These are phyloP conservation scores for Saturnispora ahearnii DNA, from an alignment of 805 yeast genomes.

Conservation along the genomic window DNA sequence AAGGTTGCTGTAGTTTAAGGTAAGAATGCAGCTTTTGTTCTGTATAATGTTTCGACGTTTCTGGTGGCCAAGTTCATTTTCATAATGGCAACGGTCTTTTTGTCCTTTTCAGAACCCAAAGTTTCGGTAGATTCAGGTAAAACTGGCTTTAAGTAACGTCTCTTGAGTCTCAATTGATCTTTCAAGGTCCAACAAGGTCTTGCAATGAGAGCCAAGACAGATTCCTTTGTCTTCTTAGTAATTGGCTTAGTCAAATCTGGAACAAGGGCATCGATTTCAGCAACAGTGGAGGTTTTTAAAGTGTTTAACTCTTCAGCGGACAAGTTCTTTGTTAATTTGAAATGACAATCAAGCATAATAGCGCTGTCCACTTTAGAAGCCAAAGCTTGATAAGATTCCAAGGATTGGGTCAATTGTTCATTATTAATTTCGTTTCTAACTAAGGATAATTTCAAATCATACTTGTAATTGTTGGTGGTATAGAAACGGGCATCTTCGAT, in stretches of 20 bases:
- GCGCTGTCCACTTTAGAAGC: constrained; percentile 34
- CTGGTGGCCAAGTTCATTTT: constrained; percentile 54
- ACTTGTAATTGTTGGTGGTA: constrained; percentile 43
- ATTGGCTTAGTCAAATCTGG: constrained; percentile 21
- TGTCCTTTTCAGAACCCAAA: constrained; percentile 29
- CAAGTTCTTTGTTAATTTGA: constrained; percentile 32
- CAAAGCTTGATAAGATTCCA: constrained; percentile 29
- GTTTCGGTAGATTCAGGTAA: constrained; percentile 40
- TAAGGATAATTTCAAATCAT: constrained; percentile 34
- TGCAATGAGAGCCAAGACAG: constrained; percentile 37
- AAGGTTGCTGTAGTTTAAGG: not conserved
- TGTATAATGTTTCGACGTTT: constrained; percentile 43
- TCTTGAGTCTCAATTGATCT: constrained; percentile 33
- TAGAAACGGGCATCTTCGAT: constrained; percentile 49
- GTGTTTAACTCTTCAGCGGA: constrained; percentile 27
- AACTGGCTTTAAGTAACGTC: constrained; percentile 46
- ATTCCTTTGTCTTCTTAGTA: constrained; percentile 31
- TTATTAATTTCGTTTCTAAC: constrained; percentile 30
- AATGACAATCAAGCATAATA: constrained; percentile 40
- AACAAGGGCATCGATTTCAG: constrained; percentile 15
- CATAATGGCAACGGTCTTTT: constrained; percentile 41
- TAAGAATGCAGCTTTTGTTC: constrained; percentile 44
- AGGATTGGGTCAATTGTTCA: constrained; percentile 19
- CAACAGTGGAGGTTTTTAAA: constrained; percentile 17
- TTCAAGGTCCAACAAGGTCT: constrained; percentile 29